phyloP scores from a whole-genome alignment of 768 basidiomycete genomes.

The Pleurotus cornucopiae region DNA sequence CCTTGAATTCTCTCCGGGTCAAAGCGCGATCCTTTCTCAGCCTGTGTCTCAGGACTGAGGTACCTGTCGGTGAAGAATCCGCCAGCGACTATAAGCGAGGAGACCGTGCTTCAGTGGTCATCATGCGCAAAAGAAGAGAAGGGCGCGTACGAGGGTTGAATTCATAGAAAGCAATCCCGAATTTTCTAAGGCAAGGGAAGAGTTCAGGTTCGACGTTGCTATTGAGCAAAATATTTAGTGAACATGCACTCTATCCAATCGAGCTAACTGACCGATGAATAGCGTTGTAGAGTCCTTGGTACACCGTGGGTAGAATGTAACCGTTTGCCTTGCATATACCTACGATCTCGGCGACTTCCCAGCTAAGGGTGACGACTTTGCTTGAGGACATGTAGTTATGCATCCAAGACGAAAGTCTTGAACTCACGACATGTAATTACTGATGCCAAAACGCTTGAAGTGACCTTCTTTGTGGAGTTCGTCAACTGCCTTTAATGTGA shows the following conservation, averaged over 20 bases:
- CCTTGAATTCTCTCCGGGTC: constrained; percentile 43
- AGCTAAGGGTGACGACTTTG: neutral
- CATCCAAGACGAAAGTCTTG: neutral
- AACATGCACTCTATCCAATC: constrained; percentile 32
- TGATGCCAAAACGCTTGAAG: constrained; percentile 61
- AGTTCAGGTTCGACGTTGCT: constrained; percentile 50
- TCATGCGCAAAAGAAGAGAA: neutral
- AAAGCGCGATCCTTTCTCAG: constrained; percentile 54
- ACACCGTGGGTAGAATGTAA: constrained; percentile 39
- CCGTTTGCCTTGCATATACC: constrained; percentile 38
- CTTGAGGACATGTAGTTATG: neutral
- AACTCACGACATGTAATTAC: constrained; percentile 51
- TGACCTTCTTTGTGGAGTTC: constrained; percentile 53
- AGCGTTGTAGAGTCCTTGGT: constrained; percentile 27
- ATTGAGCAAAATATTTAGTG: constrained; percentile 32
- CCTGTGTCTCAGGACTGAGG: constrained; percentile 28
- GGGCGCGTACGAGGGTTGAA: constrained; percentile 46
- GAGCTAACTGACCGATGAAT: constrained; percentile 22
- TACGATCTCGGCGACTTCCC: constrained; percentile 42
- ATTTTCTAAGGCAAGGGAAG: constrained; percentile 44
- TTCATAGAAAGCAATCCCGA: constrained; percentile 46
- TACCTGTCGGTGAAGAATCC: constrained; percentile 58
- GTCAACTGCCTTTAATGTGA: constrained; percentile 50
- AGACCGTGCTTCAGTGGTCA: neutral
- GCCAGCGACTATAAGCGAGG: constrained; percentile 41